Base-by-base conservation (phyloP, 2,329 filamentous ascomycete genomes). In the Fusarium decemcellulare region DNA sequence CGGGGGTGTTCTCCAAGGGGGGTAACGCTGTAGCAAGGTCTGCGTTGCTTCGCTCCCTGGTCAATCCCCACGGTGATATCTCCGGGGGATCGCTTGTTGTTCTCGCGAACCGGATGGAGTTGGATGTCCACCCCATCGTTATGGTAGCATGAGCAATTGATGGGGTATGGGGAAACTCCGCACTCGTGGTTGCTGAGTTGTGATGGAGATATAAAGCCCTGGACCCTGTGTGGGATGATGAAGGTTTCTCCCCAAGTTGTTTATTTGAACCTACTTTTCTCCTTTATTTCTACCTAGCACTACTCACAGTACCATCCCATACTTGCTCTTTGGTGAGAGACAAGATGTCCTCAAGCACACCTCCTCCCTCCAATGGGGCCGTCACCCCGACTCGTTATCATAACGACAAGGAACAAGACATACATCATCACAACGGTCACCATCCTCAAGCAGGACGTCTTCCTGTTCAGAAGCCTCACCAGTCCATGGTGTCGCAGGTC, bases 401-500 rank as follows among this genome's bases (percentile, higher is more conserved):
- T 46, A 67, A 56, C 9, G 71, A 73, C 18, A 73, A 73, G 43
- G 68, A 73, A 7, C 63, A 71, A 3, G 60, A 64, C 2, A 42
- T 47, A 14, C 55, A 71, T 23, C 62, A 65, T 15, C 62, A 61
- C 18, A 65, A 65, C 43, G 56, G 63, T 14, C 62, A 72, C 29
- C 70, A 63, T 32, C 46, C 66, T 11, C 43, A 72, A 50, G 71
- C 51, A n/a, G 56, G 54, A 23, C 65, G 61, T 23, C 44, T 43
- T 42, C 59, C 47, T 27, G 16, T 62, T 2, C 44, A 61, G 52
- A 74, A 71, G 59, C 73, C 75, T 53, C 77, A 78, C 52, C 78
- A 79, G 74, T 74, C 76, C 57, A 80, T 71, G 61, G 72, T 80
- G 27, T 80, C 78, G 12, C 78, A 80, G 62, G 79, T 80, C 37